Percentiles rank a stretch among this genome's conserved stretches.
Conservation (phyloP, 768 basidiomycete species). For the Scleroderma citrinum region DNA sequence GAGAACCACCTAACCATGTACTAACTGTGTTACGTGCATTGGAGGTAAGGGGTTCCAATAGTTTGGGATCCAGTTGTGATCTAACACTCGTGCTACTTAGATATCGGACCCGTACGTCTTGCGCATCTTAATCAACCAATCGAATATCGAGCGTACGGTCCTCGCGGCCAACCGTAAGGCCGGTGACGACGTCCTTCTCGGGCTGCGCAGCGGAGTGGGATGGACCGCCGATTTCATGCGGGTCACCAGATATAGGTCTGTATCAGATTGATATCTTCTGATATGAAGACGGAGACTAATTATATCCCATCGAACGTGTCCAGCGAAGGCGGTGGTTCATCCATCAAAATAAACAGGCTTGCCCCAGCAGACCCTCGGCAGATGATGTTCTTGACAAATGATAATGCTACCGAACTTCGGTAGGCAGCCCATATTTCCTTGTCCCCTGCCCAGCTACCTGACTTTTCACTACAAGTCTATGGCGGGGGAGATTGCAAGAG, state of each 20-base stretch:
- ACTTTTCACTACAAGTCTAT: slow-evolving; percentile 35
- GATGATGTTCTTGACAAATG: slow-evolving; percentile 48
- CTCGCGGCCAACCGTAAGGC: slow-evolving; percentile 59
- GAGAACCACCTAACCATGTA: slow-evolving; percentile 60
- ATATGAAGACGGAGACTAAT: neutral
- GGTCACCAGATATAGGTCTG: slow-evolving; percentile 62
- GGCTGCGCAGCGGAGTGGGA: slow-evolving; percentile 48
- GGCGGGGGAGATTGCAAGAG: slow-evolving; percentile 32
- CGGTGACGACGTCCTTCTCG: slow-evolving; percentile 48
- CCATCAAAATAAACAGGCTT: slow-evolving; percentile 33
- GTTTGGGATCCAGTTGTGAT: neutral
- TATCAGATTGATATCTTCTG: slow-evolving; percentile 7
- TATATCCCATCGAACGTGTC: neutral
- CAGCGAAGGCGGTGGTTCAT: slow-evolving; percentile 67
- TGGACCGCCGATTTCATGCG: slow-evolving; percentile 60
- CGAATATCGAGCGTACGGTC: slow-evolving; percentile 64
- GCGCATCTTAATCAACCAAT: slow-evolving; percentile 75
- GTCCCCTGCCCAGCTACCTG: neutral
- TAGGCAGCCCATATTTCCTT: slow-evolving; percentile 21
- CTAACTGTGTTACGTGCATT: slow-evolving; percentile 79
- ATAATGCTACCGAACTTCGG: slow-evolving; percentile 44
- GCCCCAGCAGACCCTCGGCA: slow-evolving; percentile 31
- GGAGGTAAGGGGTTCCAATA: slow-evolving; percentile 48
- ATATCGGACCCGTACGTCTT: slow-evolving; percentile 67
- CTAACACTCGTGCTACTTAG: slow-evolving; percentile 34